A percentile compares a stretch with the other conserved stretches of the same genome.
phyloP scores from a whole-genome alignment of 495 filamentous ascomycete species.

The Penicillium crystallinum region DNA sequence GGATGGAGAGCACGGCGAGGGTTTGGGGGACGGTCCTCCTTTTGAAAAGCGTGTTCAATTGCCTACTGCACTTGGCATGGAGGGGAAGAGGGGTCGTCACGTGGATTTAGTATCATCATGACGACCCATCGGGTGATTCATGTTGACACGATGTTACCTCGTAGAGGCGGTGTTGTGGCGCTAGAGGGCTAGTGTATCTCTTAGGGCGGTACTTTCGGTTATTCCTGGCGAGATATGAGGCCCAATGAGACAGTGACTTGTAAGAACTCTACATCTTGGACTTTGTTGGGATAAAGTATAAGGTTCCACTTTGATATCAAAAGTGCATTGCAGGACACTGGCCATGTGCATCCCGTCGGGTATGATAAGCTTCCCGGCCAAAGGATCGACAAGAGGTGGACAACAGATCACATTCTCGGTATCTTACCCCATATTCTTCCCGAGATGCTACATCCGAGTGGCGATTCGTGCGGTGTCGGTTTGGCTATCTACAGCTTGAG shows the following conservation, averaged over 20 bases:
- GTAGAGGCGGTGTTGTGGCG: conserved; percentile 2
- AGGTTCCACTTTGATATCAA: neutral
- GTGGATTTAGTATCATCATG: conserved; percentile 18
- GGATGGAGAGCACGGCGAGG: neutral
- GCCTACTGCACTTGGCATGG: neutral
- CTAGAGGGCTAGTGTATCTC: neutral
- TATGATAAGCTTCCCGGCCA: neutral
- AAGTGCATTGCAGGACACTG: neutral
- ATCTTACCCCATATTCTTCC: neutral
- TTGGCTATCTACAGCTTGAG: conserved; percentile 24
- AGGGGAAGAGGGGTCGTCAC: conserved; percentile 27
- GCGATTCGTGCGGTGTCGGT: neutral
- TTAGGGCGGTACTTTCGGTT: neutral
- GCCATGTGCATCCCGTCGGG: neutral
- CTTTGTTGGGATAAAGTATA: neutral
- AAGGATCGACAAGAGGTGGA: neutral
- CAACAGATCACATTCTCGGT: too few species aligned
- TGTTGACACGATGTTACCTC: conserved; percentile 10
- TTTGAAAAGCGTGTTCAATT: neutral
- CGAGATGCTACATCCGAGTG: neutral
- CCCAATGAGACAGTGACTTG: too few species aligned
- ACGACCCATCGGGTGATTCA: conserved; percentile 17
- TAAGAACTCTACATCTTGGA: neutral
- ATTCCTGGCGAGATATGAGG: neutral
- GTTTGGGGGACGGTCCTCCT: neutral